Percentiles rank a stretch among this genome's conserved stretches.
Conservation (phyloP, 2,329 filamentous ascomycete species). For the Leptodontidium sp. region DNA sequence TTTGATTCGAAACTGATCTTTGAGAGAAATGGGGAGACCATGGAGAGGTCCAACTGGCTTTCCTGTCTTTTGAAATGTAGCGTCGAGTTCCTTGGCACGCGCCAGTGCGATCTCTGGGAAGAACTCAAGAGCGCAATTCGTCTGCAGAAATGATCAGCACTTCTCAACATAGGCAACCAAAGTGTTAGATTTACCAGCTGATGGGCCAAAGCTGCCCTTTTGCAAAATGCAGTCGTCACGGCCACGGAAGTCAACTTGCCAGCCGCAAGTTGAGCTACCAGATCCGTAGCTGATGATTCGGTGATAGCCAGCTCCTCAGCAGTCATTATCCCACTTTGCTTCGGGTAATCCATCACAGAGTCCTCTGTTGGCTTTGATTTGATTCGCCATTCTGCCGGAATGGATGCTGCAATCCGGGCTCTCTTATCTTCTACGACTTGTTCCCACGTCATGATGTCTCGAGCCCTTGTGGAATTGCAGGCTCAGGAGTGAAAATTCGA, state of each 20-base stretch:
- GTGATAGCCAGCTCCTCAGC: slow-evolving; percentile 42
- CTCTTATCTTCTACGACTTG: slow-evolving; percentile 37
- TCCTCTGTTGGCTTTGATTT: slow-evolving; percentile 29
- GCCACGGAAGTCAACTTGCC: slow-evolving; percentile 17
- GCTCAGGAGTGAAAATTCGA: not conserved
- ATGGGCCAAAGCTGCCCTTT: slow-evolving; percentile 26
- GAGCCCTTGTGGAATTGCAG: not conserved
- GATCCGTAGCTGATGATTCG: slow-evolving; percentile 38
- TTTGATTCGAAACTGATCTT: slow-evolving; percentile 52
- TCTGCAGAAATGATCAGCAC: not conserved
- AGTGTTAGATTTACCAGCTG: slow-evolving; percentile 19
- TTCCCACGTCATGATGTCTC: slow-evolving; percentile 36
- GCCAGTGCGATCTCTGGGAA: slow-evolving; percentile 23
- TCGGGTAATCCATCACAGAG: slow-evolving; percentile 39
- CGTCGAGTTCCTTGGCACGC: slow-evolving; percentile 23
- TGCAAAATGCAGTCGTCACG: slow-evolving; percentile 25
- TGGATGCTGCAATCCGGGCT: slow-evolving; percentile 34
- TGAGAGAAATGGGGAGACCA: slow-evolving; percentile 35
- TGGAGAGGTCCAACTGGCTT: slow-evolving; percentile 34
- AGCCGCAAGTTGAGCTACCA: slow-evolving; percentile 32
- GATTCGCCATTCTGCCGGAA: slow-evolving; percentile 41
- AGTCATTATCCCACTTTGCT: slow-evolving; percentile 40
- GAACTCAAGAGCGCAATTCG: slow-evolving; percentile 23
- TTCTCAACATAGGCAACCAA: not conserved
- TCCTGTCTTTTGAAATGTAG: slow-evolving; percentile 36